These are phyloP conservation scores for Agrocybe praecox DNA, from an alignment of 768 basidiomycete species.

Conservation along the genomic window DNA sequence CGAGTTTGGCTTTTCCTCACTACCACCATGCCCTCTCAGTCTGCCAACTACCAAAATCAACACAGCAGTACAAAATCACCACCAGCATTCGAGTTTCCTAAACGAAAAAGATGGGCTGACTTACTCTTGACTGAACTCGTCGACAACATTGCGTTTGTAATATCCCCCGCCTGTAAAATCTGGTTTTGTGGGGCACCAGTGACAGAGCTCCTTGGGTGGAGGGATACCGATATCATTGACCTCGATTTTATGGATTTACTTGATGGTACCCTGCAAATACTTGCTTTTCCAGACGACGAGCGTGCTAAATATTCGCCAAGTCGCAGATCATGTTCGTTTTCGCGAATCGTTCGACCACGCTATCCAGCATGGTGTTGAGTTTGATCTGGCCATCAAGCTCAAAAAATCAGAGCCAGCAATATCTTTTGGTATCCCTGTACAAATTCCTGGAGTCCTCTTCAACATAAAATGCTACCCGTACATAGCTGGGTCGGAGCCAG, in stretches of 20 bases:
- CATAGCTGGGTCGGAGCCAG: slow-evolving; percentile 34
- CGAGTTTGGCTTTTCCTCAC: not conserved
- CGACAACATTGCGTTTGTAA: slow-evolving; percentile 69
- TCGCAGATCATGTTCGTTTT: slow-evolving; percentile 60
- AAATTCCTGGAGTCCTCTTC: slow-evolving; percentile 57
- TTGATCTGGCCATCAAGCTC: slow-evolving; percentile 64
- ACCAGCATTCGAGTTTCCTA: slow-evolving; percentile 77
- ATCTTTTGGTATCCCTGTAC: slow-evolving; percentile 23
- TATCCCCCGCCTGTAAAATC: slow-evolving; percentile 63
- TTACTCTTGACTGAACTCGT: slow-evolving; percentile 75
- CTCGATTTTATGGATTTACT: slow-evolving; percentile 65
- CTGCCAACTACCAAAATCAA: slow-evolving; percentile 2
- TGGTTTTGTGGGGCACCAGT: slow-evolving; percentile 72
- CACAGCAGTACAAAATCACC: slow-evolving; percentile 18
- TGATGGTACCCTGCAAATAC: slow-evolving; percentile 45
- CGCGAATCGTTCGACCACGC: slow-evolving; percentile 57
- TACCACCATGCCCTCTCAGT: not conserved
- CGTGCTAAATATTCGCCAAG: slow-evolving; percentile 31
- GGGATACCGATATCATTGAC: slow-evolving; percentile 72
- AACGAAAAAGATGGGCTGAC: slow-evolving; percentile 86
- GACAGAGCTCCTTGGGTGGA: slow-evolving; percentile 78
- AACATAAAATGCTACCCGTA: slow-evolving; percentile 73
- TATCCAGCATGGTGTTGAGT: slow-evolving; percentile 47
- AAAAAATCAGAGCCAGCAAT: slow-evolving; percentile 41
- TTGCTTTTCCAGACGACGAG: too few species aligned